phyloP scores from a whole-genome alignment of 768 basidiomycete genomes.

The Leucosporidium scottii region DNA sequence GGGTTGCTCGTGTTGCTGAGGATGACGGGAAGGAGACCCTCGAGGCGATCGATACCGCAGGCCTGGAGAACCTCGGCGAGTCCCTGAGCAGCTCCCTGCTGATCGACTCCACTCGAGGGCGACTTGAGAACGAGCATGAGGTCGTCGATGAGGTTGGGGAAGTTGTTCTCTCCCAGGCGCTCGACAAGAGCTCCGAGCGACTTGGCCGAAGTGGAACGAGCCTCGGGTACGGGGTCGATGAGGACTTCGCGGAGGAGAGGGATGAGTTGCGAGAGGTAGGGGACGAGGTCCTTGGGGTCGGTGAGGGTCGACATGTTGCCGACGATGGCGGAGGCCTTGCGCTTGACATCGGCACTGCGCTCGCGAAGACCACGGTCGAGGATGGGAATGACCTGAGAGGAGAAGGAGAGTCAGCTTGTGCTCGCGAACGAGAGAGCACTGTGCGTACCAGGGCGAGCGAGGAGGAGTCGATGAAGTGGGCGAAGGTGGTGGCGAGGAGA shows the following conservation, averaged over 20 bases:
- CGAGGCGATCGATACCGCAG: constrained; percentile 94
- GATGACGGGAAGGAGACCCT: constrained; percentile 87
- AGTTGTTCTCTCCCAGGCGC: constrained; percentile 84
- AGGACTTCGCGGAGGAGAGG: constrained; percentile 88
- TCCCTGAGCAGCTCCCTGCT: constrained; percentile 96
- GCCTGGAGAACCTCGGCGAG: constrained; percentile 90
- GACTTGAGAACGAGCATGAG: constrained; percentile 80
- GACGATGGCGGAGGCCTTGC: constrained; percentile 91
- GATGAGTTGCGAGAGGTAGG: constrained; percentile 79
- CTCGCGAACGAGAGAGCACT: neutral
- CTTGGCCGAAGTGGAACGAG: constrained; percentile 93
- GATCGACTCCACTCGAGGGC: constrained; percentile 88
- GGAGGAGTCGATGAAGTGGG: constrained; percentile 96
- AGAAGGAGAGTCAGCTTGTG: constrained; percentile 1
- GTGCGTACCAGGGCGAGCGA: constrained; percentile 77
- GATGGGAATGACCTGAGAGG: constrained; percentile 75
- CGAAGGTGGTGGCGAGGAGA: constrained; percentile 87
- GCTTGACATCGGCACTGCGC: constrained; percentile 86
- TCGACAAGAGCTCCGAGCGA: constrained; percentile 94
- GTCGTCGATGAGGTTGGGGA: constrained; percentile 90
- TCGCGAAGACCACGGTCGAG: constrained; percentile 87
- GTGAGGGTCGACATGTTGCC: constrained; percentile 91
- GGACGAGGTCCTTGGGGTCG: constrained; percentile 85
- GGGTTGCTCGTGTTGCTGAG: constrained; percentile 84
- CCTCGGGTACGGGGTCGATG: constrained; percentile 95